Percentiles rank a stretch among this genome's conserved stretches.
Conservation (phyloP, 352 stramenopile genomes). For the Nothophytophthora sp. region DNA sequence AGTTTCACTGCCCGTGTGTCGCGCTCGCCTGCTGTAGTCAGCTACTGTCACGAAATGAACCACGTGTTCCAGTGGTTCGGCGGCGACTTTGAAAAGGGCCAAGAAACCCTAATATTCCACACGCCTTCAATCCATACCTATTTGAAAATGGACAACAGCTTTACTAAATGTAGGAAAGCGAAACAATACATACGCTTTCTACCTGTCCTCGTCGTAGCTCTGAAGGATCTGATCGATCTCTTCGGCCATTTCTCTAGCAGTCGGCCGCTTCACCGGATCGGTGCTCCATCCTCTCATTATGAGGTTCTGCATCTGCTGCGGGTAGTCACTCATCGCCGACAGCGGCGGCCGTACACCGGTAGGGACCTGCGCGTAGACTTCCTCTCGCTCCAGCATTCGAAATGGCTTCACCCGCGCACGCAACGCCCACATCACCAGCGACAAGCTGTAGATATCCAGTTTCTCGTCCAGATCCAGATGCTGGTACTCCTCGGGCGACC, state of each 20-base stretch:
- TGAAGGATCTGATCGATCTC: slow-evolving; percentile 58
- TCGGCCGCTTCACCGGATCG: slow-evolving; percentile 51
- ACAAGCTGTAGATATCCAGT: slow-evolving; percentile 72
- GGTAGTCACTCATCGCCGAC: slow-evolving; percentile 57
- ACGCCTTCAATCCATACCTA: not conserved
- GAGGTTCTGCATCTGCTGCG: slow-evolving; percentile 62
- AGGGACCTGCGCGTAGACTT: slow-evolving; percentile 63
- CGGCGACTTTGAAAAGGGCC: slow-evolving; percentile 15
- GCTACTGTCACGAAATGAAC: slow-evolving; percentile 20
- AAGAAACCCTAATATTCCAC: slow-evolving; percentile 2
- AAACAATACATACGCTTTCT: not conserved
- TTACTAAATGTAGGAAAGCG: slow-evolving; percentile 11
- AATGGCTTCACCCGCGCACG: slow-evolving; percentile 54
- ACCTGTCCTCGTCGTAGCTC: slow-evolving; percentile 25
- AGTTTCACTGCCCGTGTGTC: too few species aligned
- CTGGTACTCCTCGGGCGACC: slow-evolving; percentile 73
- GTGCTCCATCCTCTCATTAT: slow-evolving; percentile 55
- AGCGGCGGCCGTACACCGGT: slow-evolving; percentile 44
- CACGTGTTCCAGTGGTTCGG: slow-evolving; percentile 20
- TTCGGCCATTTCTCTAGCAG: slow-evolving; percentile 41
- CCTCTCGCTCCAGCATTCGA: slow-evolving; percentile 31
- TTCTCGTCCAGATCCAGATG: slow-evolving; percentile 49
- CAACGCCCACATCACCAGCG: slow-evolving; percentile 67
- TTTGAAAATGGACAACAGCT: not conserved
- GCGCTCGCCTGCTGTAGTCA: too few species aligned